These are phyloP conservation scores for Zoysia pacifica DNA, from an alignment of 176 grass and related monocot genomes.

Conservation along the genomic window DNA sequence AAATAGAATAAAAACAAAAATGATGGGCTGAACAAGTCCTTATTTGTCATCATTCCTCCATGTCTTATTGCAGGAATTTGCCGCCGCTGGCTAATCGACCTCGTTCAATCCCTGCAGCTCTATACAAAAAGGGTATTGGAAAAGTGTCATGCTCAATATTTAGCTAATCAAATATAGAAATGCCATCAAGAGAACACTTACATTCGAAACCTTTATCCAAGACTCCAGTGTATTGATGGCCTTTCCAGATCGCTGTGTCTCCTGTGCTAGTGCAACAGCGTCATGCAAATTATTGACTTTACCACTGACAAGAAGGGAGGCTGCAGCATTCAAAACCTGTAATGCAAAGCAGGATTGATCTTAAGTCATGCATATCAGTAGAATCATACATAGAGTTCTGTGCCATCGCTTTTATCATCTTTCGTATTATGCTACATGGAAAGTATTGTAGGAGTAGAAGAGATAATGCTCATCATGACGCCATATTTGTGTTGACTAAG, in stretches of 20 bases:
- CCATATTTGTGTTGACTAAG: neutral
- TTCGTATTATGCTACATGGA: neutral
- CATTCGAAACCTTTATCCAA: conserved; percentile 80
- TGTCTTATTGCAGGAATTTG: conserved; percentile 27
- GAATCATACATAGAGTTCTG: neutral
- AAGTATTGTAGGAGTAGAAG: neutral
- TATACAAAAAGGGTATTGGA: conserved; percentile 21
- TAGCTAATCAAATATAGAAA: conserved; percentile 12
- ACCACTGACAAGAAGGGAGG: conserved; percentile 79
- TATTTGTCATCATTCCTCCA: conserved; percentile 34
- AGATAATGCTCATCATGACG: neutral
- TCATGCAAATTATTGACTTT: conserved; percentile 72
- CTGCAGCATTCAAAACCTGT: conserved; percentile 86
- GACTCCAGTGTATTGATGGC: conserved; percentile 79
- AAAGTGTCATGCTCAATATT: conserved; percentile 15
- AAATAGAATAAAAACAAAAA: neutral
- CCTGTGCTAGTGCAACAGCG: conserved; percentile 66
- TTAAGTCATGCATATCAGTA: neutral
- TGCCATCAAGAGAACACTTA: conserved; percentile 24
- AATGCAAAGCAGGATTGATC: neutral
- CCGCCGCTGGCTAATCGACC: conserved; percentile 6
- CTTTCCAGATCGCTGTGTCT: conserved; percentile 78
- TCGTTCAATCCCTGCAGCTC: conserved; percentile 27
- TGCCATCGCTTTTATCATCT: neutral
- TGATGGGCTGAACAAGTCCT: conserved; percentile 23